A percentile compares a stretch with the other conserved stretches of the same genome.
phyloP scores from a whole-genome alignment of 768 basidiomycete genomes.

The Clathrus columnatus region DNA sequence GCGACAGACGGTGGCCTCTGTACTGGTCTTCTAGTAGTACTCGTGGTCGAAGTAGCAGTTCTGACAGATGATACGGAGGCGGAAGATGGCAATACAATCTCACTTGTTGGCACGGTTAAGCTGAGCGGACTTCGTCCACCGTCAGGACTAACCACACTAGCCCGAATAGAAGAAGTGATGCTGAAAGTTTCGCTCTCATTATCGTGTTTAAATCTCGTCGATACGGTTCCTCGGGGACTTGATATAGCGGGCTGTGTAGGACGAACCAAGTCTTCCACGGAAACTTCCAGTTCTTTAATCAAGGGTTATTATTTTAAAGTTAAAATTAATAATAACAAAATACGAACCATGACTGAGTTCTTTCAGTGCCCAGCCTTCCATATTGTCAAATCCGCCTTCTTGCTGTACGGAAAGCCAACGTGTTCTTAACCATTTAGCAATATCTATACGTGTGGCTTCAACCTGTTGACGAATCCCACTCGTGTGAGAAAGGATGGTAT shows the following conservation, averaged over 20 bases:
- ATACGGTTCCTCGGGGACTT: slow-evolving; percentile 28
- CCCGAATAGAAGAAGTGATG: slow-evolving; percentile 37
- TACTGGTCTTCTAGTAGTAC: slow-evolving; percentile 15
- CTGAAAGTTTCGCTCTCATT: slow-evolving; percentile 33
- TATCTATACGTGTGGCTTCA: slow-evolving; percentile 55
- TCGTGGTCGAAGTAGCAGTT: not conserved
- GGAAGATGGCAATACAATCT: slow-evolving; percentile 21
- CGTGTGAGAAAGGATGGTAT: slow-evolving; percentile 58
- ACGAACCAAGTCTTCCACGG: slow-evolving; percentile 61
- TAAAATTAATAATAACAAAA: not conserved
- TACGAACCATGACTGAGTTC: slow-evolving; percentile 76
- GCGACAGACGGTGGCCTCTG: slow-evolving; percentile 26
- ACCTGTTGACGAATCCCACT: slow-evolving; percentile 65
- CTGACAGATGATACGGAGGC: slow-evolving; percentile 37
- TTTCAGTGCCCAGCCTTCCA: slow-evolving; percentile 84
- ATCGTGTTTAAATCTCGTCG: slow-evolving; percentile 17
- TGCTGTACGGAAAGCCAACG: slow-evolving; percentile 70
- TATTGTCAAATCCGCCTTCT: slow-evolving; percentile 66
- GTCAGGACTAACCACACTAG: slow-evolving; percentile 27
- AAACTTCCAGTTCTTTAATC: slow-evolving; percentile 65
- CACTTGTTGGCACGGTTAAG: slow-evolving; percentile 20
- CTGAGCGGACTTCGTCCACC: not conserved
- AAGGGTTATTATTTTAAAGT: not conserved
- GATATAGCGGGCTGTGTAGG: slow-evolving; percentile 28
- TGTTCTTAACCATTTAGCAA: slow-evolving; percentile 66